Evolutionary conservation across 306 rosid species (phyloP).

Genomic region (Fagus sylvatica): DNA sequence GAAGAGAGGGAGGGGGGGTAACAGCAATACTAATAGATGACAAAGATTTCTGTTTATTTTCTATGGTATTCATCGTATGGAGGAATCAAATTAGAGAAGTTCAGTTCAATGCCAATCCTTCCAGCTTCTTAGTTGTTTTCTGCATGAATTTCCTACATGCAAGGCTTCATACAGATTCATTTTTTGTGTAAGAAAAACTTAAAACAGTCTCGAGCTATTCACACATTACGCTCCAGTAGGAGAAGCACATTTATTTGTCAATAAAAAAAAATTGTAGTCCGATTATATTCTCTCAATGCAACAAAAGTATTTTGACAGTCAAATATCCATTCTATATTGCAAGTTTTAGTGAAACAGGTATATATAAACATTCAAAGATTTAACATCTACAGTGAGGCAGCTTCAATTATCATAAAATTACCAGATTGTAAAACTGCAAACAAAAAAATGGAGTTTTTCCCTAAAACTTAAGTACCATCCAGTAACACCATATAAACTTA

Average conservation of each 20-base stretch:
- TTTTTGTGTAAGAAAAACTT: neutral
- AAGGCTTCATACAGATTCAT: neutral
- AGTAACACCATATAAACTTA: constrained; percentile 46
- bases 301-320: neutral
- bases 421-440: neutral
- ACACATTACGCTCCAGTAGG: constrained; percentile 10
- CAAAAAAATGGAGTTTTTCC: neutral
- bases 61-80: too few relatives aligned
- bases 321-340: neutral
- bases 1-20: neutral
- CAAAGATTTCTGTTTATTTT: too few relatives aligned
- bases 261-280: neutral
- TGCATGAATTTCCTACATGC: constrained; percentile 1
- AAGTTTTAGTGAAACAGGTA: neutral
- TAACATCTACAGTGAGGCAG: neutral
- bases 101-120: neutral
- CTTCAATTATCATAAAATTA: neutral
- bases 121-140: neutral
- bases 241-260: constrained; percentile 1
- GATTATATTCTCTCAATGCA: neutral
- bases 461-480: neutral
- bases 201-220: neutral
- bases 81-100: neutral
- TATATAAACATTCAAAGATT: neutral
- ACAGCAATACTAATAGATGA: neutral